phyloP scores from a whole-genome alignment of 768 basidiomycete genomes.

The Suillus weaverae region DNA sequence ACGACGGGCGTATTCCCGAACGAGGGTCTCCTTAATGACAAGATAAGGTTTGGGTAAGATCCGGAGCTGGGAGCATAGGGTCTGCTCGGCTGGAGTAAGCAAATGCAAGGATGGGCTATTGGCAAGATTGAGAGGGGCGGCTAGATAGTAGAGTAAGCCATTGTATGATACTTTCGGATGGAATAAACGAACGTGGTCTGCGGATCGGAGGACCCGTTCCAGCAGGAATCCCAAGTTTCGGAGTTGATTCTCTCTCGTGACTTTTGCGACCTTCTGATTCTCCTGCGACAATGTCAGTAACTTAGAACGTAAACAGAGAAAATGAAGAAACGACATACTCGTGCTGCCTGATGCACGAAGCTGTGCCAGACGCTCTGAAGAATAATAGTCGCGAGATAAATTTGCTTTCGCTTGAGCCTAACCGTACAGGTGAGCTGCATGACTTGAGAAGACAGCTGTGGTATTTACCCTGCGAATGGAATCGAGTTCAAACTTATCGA shows the following conservation, averaged over 20 bases:
- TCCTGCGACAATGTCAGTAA: slow-evolving; percentile 29
- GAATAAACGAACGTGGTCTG: slow-evolving; percentile 38
- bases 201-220: slow-evolving; percentile 41
- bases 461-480: slow-evolving; percentile 61
- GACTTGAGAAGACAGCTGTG: background rate
- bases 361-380: slow-evolving; percentile 51
- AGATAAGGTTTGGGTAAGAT: slow-evolving; percentile 96
- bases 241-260: slow-evolving; percentile 62
- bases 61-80: slow-evolving; percentile 83
- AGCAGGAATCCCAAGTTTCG: slow-evolving; percentile 43
- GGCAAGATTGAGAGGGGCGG: slow-evolving; percentile 81
- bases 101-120: slow-evolving; percentile 89
- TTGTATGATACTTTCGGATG: background rate
- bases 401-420: slow-evolving; percentile 66
- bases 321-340: slow-evolving; percentile 47
- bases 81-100: slow-evolving; percentile 84
- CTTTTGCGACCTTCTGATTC: slow-evolving; percentile 56
- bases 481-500: slow-evolving; percentile 85
- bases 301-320: background rate
- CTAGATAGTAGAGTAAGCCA: slow-evolving; percentile 23
- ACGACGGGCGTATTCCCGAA: slow-evolving; percentile 88
- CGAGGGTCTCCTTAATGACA: slow-evolving; percentile 91
- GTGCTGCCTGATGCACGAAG: slow-evolving; percentile 44
- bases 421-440: background rate
- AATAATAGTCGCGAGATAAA: slow-evolving; percentile 54